phyloP scores from a whole-genome alignment of 345 rosid genomes.

The Durio zibethinus region DNA sequence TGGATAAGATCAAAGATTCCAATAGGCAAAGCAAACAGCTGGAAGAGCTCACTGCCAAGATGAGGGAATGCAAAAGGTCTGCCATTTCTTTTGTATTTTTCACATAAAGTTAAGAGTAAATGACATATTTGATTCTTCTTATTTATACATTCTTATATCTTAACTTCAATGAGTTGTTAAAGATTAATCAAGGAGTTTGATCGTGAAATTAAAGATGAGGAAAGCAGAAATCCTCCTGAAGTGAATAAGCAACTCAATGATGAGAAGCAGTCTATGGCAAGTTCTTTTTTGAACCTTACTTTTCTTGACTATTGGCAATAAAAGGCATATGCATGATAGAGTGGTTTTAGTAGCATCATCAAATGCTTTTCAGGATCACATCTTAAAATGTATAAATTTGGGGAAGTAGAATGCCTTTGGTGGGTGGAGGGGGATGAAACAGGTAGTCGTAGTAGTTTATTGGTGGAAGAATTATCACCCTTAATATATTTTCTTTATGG shows the following conservation, averaged over 20 bases:
- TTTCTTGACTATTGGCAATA: neutral
- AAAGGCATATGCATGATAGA: neutral
- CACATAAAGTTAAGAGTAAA: neutral
- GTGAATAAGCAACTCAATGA: constrained; percentile 85
- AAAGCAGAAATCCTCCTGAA: constrained; percentile 69
- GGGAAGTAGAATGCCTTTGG: neutral
- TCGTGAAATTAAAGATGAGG: constrained; percentile 85
- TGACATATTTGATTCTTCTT: neutral
- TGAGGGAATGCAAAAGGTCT: constrained; percentile 97
- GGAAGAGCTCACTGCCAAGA: constrained; percentile 90
- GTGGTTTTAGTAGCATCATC: neutral
- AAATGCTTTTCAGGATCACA: neutral
- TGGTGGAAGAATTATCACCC: neutral
- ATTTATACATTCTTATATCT: neutral
- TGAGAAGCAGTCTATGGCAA: constrained; percentile 96
- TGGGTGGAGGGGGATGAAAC: neutral
- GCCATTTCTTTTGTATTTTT: neutral
- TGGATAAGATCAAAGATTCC: constrained; percentile 93
- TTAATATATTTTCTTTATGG: neutral
- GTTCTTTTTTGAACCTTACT: constrained; percentile 21
- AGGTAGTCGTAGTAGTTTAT: neutral
- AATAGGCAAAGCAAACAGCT: constrained; percentile 92
- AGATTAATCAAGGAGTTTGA: constrained; percentile 92
- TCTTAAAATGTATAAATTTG: neutral
- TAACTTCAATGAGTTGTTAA: constrained; percentile 23